Evolutionary conservation across 148 eudicot species (phyloP), one percentile per base, ranked within the genome.

Genomic region (Vaccinium vitisidaea): DNA sequence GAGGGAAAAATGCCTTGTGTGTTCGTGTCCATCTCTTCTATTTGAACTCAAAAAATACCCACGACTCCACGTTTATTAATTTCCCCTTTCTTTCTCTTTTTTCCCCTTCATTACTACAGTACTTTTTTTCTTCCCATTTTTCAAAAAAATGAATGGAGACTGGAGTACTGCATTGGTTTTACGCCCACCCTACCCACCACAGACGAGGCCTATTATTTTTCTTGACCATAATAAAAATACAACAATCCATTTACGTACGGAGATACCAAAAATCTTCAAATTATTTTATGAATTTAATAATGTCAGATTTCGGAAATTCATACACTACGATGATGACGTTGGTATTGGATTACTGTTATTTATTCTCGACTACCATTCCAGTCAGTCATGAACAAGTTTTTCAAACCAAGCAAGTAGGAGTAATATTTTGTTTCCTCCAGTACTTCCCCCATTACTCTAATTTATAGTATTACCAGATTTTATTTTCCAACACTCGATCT

Each of bases 41-140:
- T 83, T 83, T 83, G 54, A 83, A 83, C 84, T 74, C 79, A 13
- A 82, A 82, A 13, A 82, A 82, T 65, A 65, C 50, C 53, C 71
- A 36, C 55, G n/a, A n/a, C 36, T 1, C 46, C 84, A 27, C 77
- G 77, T 82, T 67, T 32, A 32, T 67, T 32, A 32, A 32, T 32
- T 82, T 65, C 2, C 3, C 6, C 36, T 55, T 1, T 56, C 16
- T 0, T 8, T 15, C 15, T 46, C 32, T 27, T 63, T 63, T 63
- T 58, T 2, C 19, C 1, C 65, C 23, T 59, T 18, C 6, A 49
- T 49, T 49, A 36, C 39, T 36, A 8, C 8, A 48, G 50, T 48
- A 49, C 1, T 49, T 49, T 8, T 9, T 10, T 10, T 50, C 9
- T 50, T 10, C 53, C 53, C 9, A 52, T 52, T 52, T 52, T 43